These are phyloP conservation scores for Ajuga reptans DNA, from an alignment of 305 asterid species.

Conservation along the genomic window DNA sequence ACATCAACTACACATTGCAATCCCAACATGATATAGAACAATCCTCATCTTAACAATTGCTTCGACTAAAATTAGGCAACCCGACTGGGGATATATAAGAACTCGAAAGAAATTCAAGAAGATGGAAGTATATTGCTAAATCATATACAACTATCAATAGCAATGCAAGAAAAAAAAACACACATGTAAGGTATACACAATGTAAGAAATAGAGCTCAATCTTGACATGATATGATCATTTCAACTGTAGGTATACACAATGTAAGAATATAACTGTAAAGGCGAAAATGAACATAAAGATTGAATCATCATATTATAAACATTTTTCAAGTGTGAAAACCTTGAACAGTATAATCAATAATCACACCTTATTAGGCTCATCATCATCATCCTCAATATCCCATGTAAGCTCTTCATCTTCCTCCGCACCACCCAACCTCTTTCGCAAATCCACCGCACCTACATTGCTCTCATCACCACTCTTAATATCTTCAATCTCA, in stretches of 20 bases:
- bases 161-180: background rate
- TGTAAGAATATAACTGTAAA: background rate
- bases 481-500: conserved; percentile 69
- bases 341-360: background rate
- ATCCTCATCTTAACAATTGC: background rate
- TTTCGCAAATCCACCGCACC: conserved; percentile 33
- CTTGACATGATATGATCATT: background rate
- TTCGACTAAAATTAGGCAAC: background rate
- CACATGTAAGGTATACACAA: too few relatives aligned
- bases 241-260: conserved; percentile 19
- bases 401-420: conserved; percentile 73
- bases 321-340: conserved; percentile 20
- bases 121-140: background rate
- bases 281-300: background rate
- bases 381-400: conserved; percentile 60
- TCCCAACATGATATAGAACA: background rate
- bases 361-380: conserved; percentile 39
- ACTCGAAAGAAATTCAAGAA: background rate
- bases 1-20: background rate
- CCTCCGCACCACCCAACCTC: conserved; percentile 43
- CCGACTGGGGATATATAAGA: background rate
- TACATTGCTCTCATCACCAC: conserved; percentile 50
- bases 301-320: conserved; percentile 8
- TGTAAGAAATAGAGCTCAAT: background rate
- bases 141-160: background rate